A percentile compares a stretch with the other conserved stretches of the same genome.
These are phyloP conservation scores for Chrysanthemum lavandulifolium DNA, from an alignment of 129 eudicot species.

Conservation along the genomic window DNA sequence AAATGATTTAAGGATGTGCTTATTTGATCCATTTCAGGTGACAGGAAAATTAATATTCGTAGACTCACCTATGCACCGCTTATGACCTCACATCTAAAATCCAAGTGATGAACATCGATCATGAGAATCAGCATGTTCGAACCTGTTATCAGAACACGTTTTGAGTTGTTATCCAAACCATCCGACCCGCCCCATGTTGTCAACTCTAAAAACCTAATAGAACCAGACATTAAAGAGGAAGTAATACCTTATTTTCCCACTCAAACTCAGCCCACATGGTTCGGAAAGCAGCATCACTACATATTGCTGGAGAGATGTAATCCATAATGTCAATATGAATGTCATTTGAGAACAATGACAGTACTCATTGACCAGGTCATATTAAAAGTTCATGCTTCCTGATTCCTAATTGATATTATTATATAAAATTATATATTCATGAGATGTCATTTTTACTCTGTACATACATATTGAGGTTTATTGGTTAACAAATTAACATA, in stretches of 20 bases:
- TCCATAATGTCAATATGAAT: constrained; percentile 98
- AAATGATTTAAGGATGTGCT: too few relatives aligned
- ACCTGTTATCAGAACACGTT: too few relatives aligned
- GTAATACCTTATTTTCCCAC: constrained; percentile 96
- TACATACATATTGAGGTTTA: not conserved
- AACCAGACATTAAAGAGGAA: constrained; percentile 8
- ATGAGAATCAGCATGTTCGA: too few relatives aligned
- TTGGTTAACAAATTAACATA: not conserved
- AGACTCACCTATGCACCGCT: too few relatives aligned
- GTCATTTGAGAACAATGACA: constrained; percentile 89
- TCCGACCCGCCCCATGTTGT: not conserved
- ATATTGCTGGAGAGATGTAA: constrained; percentile 92
- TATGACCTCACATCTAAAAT: too few relatives aligned
- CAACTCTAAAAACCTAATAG: constrained; percentile 1
- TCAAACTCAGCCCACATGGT: constrained; percentile 99
- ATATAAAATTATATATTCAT: not conserved
- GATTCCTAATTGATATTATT: constrained; percentile 11
- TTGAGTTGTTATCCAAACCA: constrained; percentile 1
- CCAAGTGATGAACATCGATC: too few relatives aligned
- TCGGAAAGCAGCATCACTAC: constrained; percentile 89
- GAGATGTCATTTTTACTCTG: not conserved
- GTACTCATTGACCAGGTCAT: constrained; percentile 5
- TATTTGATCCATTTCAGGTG: too few relatives aligned
- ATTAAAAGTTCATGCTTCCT: too few relatives aligned
- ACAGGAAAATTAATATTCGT: too few relatives aligned